Evolutionary conservation across 2,329 filamentous ascomycete genomes (phyloP).

Genomic region (Neonectria punicea): DNA sequence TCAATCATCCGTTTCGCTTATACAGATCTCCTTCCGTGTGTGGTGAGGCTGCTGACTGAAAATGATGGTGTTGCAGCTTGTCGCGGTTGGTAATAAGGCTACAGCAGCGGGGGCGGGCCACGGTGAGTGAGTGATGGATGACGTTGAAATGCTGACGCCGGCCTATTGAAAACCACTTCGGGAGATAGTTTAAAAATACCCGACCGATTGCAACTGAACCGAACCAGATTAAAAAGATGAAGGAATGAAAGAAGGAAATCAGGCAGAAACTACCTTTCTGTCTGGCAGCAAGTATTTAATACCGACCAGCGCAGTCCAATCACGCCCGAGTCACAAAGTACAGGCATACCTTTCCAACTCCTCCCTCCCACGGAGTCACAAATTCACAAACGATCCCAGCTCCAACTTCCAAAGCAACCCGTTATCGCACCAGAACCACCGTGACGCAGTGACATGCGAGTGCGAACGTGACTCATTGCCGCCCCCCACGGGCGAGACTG

Average conservation of each 20-base stretch:
- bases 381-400: not conserved
- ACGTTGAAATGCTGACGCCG: conserved; percentile 21
- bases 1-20: not conserved
- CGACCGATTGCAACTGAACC: not conserved
- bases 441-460: conserved; percentile 12
- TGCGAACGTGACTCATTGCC: conserved; percentile 26
- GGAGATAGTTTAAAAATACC: not conserved
- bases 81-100: not conserved
- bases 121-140: conserved; percentile 6
- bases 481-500: conserved; percentile 11
- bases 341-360: not conserved
- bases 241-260: not conserved
- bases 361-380: not conserved
- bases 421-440: not conserved
- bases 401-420: not conserved
- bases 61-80: not conserved
- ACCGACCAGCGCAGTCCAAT: not conserved
- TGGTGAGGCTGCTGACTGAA: not conserved
- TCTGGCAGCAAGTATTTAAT: conserved; percentile 5
- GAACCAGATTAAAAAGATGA: not conserved
- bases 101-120: conserved; percentile 1
- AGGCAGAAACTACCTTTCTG: conserved; percentile 1
- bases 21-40: not conserved
- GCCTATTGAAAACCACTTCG: conserved; percentile 9
- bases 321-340: conserved; percentile 15